A percentile compares a stretch with the other conserved stretches of the same genome.
Conservation (phyloP, 2,329 filamentous ascomycete genomes). For the Sclerotinia spermophila region DNA sequence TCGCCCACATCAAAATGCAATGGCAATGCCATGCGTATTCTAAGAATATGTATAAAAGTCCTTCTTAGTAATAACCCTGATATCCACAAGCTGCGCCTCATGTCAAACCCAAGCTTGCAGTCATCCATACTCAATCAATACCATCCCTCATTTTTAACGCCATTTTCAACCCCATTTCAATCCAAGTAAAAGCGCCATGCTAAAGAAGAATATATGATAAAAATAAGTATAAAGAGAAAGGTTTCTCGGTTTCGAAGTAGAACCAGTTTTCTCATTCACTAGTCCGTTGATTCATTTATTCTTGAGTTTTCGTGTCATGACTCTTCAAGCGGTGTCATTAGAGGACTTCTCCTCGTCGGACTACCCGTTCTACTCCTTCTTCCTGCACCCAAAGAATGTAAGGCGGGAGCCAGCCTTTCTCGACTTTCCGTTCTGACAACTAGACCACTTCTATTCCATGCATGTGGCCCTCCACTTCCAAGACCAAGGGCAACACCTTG, state of each 20-base stretch:
- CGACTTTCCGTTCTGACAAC: conserved; percentile 81
- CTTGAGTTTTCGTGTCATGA: conserved; percentile 16
- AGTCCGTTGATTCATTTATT: neutral
- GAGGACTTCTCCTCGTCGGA: conserved; percentile 53
- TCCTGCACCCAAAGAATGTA: conserved; percentile 53
- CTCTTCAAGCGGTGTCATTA: conserved; percentile 50
- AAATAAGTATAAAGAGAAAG: neutral
- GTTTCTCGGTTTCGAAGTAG: neutral
- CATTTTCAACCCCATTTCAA: conserved; percentile 5
- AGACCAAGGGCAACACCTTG: conserved; percentile 31
- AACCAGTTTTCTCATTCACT: neutral
- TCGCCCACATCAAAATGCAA: neutral
- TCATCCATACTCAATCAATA: neutral
- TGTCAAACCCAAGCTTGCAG: neutral
- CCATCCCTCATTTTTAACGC: neutral
- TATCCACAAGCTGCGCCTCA: neutral
- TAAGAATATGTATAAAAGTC: neutral
- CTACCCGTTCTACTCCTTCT: conserved; percentile 46
- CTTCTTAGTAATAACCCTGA: neutral
- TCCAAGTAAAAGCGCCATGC: conserved; percentile 10
- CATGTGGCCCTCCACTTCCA: conserved; percentile 31
- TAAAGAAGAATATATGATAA: conserved; percentile 11
- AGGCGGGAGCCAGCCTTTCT: conserved; percentile 63
- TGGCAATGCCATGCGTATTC: neutral
- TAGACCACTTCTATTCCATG: conserved; percentile 66